Evolutionary conservation across 345 rosid genomes (phyloP).

Genomic region (Barbarea vulgaris): DNA sequence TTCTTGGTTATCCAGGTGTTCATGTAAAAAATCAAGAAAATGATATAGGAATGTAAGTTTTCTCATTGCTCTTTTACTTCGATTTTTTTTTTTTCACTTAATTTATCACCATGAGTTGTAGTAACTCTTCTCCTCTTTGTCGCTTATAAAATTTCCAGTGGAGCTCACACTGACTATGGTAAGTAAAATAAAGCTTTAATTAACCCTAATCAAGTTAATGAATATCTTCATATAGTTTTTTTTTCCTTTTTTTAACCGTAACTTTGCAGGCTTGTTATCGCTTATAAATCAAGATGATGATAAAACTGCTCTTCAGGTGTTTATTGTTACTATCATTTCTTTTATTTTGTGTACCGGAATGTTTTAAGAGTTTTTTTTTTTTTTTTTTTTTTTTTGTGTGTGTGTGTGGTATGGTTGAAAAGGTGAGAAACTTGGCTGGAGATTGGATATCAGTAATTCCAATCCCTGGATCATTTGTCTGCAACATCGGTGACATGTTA

Average conservation of each 20-base stretch:
- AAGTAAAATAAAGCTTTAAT: constrained; percentile 33
- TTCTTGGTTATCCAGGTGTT: constrained; percentile 71
- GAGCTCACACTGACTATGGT: constrained; percentile 90
- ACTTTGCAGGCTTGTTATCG: constrained; percentile 55
- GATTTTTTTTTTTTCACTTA: constrained; percentile 1
- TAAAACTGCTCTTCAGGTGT: constrained; percentile 78
- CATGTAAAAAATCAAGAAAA: constrained; percentile 39
- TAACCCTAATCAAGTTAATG: no score
- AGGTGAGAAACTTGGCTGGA: constrained; percentile 67
- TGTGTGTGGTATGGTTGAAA: no score
- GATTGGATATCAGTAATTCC: constrained; percentile 79
- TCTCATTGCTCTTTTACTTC: no score
- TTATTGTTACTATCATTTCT: no score
- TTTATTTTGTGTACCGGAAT: no score
- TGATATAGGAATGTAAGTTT: constrained; percentile 68
- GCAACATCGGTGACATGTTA: constrained; percentile 86
- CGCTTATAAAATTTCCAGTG: constrained; percentile 40
- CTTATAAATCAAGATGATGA: constrained; percentile 83
- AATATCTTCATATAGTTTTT: no score
- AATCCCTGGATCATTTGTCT: constrained; percentile 67
- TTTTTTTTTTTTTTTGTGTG: no score
- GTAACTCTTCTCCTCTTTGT: neutral
- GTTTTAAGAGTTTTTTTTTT: no score
- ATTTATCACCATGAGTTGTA: neutral
- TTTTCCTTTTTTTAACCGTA: no score